Evolutionary conservation across 306 rosid species (phyloP).

Genomic region (Sicyos edulis): DNA sequence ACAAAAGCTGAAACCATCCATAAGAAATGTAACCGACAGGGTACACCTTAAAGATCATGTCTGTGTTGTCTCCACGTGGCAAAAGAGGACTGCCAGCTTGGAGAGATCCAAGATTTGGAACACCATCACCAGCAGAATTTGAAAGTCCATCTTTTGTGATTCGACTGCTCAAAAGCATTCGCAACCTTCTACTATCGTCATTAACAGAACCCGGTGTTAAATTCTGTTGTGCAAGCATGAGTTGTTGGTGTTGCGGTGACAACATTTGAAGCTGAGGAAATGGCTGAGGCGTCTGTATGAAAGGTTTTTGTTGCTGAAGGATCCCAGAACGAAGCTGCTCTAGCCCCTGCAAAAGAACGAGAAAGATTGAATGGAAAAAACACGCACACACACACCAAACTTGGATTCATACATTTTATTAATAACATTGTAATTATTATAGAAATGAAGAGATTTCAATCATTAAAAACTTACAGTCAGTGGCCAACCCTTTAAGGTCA

Average conservation of each 20-base stretch:
- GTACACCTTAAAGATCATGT: constrained; percentile 71
- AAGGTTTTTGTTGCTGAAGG: constrained; percentile 88
- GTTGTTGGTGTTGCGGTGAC: constrained; percentile 90
- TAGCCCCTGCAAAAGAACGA: constrained; percentile 47
- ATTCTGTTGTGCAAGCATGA: constrained; percentile 89
- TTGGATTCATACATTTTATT: not conserved
- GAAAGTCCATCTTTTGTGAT: constrained; percentile 68
- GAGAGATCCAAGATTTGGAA: constrained; percentile 73
- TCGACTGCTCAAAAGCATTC: constrained; percentile 77
- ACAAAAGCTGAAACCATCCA: not conserved
- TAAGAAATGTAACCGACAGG: constrained; percentile 14
- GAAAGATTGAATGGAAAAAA: not conserved
- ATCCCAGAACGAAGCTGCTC: constrained; percentile 89
- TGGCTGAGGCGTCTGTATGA: constrained; percentile 77
- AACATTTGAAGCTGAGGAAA: constrained; percentile 95
- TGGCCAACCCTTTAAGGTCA: constrained; percentile 98
- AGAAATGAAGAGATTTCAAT: constrained; percentile 1
- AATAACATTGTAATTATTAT: not conserved
- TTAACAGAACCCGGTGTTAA: constrained; percentile 70
- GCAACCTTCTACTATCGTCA: constrained; percentile 74
- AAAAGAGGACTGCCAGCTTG: constrained; percentile 66
- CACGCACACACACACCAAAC: not conserved
- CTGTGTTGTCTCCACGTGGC: constrained; percentile 76
- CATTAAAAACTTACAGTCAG: constrained; percentile 58
- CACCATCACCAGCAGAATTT: constrained; percentile 73